Percentiles rank a stretch among this genome's conserved stretches.
Conservation (phyloP, 2,329 filamentous ascomycete genomes). For the Pseudocercospora crystallina region DNA sequence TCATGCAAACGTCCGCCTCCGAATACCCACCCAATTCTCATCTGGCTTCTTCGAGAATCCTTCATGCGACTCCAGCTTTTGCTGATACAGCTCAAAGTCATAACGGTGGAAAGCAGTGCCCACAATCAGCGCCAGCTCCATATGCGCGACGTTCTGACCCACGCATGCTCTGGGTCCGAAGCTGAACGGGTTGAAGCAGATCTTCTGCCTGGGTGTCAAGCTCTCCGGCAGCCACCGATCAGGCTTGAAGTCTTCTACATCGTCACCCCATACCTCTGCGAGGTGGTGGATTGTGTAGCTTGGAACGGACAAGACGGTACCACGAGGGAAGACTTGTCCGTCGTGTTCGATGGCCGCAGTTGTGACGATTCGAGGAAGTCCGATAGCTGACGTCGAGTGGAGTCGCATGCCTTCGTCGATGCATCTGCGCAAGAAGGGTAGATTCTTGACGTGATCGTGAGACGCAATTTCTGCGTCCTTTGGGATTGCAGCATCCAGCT, state of each 20-base stretch:
- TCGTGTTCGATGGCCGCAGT: conserved; percentile 29
- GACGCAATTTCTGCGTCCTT: conserved; percentile 18
- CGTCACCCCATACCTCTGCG: conserved; percentile 35
- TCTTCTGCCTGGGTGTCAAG: conserved; percentile 32
- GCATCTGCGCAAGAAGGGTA: conserved; percentile 33
- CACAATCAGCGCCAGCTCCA: conserved; percentile 38
- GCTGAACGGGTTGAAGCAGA: conserved; percentile 39
- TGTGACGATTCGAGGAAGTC: conserved; percentile 27
- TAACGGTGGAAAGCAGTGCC: conserved; percentile 30
- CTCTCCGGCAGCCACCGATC: conserved; percentile 38
- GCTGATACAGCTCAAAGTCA: conserved; percentile 29
- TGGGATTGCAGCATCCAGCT: conserved; percentile 30
- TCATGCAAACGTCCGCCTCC: conserved; percentile 2
- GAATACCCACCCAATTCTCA: conserved; percentile 24
- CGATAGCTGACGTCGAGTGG: conserved; percentile 33
- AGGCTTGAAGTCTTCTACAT: conserved; percentile 36
- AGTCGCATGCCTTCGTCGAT: conserved; percentile 35
- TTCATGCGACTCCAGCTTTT: conserved; percentile 25
- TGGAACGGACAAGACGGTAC: conserved; percentile 38
- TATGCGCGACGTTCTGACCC: conserved; percentile 39
- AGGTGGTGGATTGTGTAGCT: conserved; percentile 39
- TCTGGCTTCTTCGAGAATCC: conserved; percentile 31
- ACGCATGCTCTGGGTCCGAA: conserved; percentile 40
- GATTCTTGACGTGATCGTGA: conserved; percentile 27
- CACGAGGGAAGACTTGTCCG: conserved; percentile 24